Evolutionary conservation across 805 yeast species (phyloP).

Genomic region (Lachancea kluyveri): DNA sequence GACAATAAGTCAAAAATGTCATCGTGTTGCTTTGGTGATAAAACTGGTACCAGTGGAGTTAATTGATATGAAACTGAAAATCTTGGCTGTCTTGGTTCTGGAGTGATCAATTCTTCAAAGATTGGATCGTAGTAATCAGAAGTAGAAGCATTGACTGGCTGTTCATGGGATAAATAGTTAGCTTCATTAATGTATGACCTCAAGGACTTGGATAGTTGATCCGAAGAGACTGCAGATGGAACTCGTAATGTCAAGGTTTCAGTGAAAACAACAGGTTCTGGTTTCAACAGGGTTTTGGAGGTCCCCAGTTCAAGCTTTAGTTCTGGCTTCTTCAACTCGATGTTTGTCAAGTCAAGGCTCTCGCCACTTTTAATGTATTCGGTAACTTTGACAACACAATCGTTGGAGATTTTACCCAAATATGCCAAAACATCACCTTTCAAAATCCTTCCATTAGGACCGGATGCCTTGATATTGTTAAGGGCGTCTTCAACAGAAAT

Average conservation of each 20-base stretch:
- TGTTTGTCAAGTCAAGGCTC: slow-evolving; percentile 67
- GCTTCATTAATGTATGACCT: slow-evolving; percentile 40
- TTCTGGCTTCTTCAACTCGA: slow-evolving; percentile 34
- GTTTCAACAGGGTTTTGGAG: slow-evolving; percentile 12
- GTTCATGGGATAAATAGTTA: slow-evolving; percentile 31
- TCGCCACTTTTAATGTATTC: slow-evolving; percentile 48
- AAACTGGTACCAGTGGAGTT: slow-evolving; percentile 8
- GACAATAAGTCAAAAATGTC: slow-evolving; percentile 26
- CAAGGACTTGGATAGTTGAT: slow-evolving; percentile 39
- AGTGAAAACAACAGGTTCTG: slow-evolving; percentile 27
- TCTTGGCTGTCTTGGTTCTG: slow-evolving; percentile 27
- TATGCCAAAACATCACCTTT: slow-evolving; percentile 89
- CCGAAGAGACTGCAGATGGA: slow-evolving; percentile 26
- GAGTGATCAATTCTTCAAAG: slow-evolving; percentile 53
- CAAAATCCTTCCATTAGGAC: slow-evolving; percentile 80
- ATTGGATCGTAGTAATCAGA: slow-evolving; percentile 52
- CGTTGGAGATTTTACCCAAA: slow-evolving; percentile 62
- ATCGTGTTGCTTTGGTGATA: slow-evolving; percentile 6
- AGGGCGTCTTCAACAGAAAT: slow-evolving; percentile 69
- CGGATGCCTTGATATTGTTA: slow-evolving; percentile 69
- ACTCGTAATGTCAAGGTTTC: slow-evolving; percentile 28
- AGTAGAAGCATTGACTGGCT: slow-evolving; percentile 15
- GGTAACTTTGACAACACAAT: slow-evolving; percentile 47
- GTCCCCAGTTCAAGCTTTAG: slow-evolving; percentile 24
- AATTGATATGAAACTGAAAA: slow-evolving; percentile 21